These are phyloP conservation scores for Ophiosphaerella narmari DNA, from an alignment of 2,329 filamentous ascomycete genomes.

Conservation along the genomic window DNA sequence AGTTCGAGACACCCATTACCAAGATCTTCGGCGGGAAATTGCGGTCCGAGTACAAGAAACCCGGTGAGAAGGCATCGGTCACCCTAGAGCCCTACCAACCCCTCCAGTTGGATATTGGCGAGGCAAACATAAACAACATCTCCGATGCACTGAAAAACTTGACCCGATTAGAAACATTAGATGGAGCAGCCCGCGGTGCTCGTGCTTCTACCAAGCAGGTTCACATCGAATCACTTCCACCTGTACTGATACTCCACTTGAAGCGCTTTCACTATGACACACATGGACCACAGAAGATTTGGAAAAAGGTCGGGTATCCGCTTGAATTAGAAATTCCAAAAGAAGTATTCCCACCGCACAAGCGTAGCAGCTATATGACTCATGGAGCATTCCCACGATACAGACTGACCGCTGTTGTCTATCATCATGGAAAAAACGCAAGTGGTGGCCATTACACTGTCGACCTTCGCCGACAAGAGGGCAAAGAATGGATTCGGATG, in stretches of 20 bases:
- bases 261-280: conserved; percentile 98
- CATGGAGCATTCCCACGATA: conserved; percentile 80
- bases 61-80: conserved; percentile 86
- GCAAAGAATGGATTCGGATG: conserved; percentile 92
- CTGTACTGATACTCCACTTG: conserved; percentile 89
- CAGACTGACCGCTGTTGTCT: conserved; percentile 85
- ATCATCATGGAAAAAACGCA: conserved; percentile 96
- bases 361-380: conserved; percentile 66
- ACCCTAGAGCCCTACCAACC: conserved; percentile 94
- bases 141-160: conserved; percentile 85
- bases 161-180: conserved; percentile 81
- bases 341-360: conserved; percentile 81
- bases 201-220: conserved; percentile 88
- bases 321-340: conserved; percentile 91
- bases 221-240: conserved; percentile 88
- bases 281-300: conserved; percentile 91
- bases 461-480: conserved; percentile 93
- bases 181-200: conserved; percentile 78
- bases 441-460: conserved; percentile 97
- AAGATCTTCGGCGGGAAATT: conserved; percentile 94
- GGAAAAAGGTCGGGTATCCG: conserved; percentile 97
- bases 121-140: conserved; percentile 85
- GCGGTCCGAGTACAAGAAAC: conserved; percentile 84
- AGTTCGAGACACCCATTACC: conserved; percentile 79
- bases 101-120: conserved; percentile 90